Evolutionary conservation across 2,329 filamentous ascomycete genomes (phyloP), one percentile per base, ranked within the genome.

Genomic region (Phyllosticta citriasiana): DNA sequence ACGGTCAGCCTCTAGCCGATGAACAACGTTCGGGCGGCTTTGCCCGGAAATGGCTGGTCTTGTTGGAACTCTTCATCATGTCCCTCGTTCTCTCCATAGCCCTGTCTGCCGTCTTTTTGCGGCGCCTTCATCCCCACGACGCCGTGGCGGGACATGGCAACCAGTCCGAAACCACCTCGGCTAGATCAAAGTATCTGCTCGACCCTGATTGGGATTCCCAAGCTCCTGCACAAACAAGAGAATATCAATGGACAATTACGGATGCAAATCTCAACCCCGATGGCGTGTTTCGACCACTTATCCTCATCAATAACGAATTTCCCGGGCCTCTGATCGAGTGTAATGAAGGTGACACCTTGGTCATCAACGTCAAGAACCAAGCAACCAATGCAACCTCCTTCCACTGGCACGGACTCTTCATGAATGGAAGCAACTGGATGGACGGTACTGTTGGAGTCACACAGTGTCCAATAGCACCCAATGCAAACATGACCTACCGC

Each of bases 381-480:
- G 81, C 83, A 1, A 70, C 73, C 19, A 86, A 88, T 65, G 67
- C 78, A 2, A 87, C 85, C 0, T 84, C 83, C 53, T 72, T 87
- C 60, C 84, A 84, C 71, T 92, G 88, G 69, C 88, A 91, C 68
- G 89, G 88, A 51, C 70, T 91, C 6, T 88, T 81, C 73, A 83
- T 85, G 78, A 87, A 88, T 71, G 84, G 84, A n/a, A 84, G 83
- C 0, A 82, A 77, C 12, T 78, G 85, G 60, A 91, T 91, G 88
- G 88, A 91, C 71, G 88, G 88, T 0, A 82, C 86, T 0, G 74
- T 76, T 0, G 79, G 81, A 51, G 82, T 88, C 27, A 83, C 85
- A 0, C 88, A 91, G 70, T 90, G 86, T 65, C 71, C 80, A 1
- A 86, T 91, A 60, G 76, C 79, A 0, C 81, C 87, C 0, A 87